Conservation (phyloP, 768 basidiomycete genomes). For the Pholiota microspora region DNA sequence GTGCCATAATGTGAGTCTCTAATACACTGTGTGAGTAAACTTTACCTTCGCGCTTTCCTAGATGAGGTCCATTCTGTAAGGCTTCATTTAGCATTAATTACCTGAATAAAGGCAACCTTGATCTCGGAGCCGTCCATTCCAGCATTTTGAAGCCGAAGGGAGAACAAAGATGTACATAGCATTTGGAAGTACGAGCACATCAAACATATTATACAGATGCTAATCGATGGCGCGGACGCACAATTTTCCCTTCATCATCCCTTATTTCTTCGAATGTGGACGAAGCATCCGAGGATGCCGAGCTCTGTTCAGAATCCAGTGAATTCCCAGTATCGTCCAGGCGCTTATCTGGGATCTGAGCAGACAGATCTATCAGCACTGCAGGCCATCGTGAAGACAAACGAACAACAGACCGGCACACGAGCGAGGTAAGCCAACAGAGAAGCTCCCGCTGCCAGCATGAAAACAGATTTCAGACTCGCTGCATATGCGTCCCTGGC, state of each 20-base stretch:
- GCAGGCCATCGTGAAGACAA: background rate
- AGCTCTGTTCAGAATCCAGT: constrained; percentile 1
- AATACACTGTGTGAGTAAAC: too few species aligned
- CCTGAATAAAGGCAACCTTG: too few species aligned
- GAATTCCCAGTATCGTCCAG: constrained; percentile 28
- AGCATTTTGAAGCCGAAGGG: too few species aligned
- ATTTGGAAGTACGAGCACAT: background rate
- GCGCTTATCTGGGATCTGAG: constrained; percentile 40
- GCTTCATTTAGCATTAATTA: too few species aligned
- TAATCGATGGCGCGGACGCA: constrained; percentile 16
- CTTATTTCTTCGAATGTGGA: constrained; percentile 18
- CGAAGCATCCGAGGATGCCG: constrained; percentile 10
- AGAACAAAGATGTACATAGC: background rate
- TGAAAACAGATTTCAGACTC: constrained; percentile 61
- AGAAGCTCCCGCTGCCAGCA: constrained; percentile 54
- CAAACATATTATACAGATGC: background rate
- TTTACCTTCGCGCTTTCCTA: too few species aligned
- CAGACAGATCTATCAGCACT: background rate
- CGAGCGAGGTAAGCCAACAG: constrained; percentile 60
- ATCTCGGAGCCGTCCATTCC: too few species aligned
- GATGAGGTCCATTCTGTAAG: too few species aligned
- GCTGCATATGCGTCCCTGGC: constrained; percentile 62
- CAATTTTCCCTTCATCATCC: constrained; percentile 20
- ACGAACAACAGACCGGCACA: constrained; percentile 45
- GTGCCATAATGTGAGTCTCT: too few species aligned